These are phyloP conservation scores for Nematocida parisii DNA, from an alignment of 371 early-diverging fungal genomes.

Conservation along the genomic window DNA sequence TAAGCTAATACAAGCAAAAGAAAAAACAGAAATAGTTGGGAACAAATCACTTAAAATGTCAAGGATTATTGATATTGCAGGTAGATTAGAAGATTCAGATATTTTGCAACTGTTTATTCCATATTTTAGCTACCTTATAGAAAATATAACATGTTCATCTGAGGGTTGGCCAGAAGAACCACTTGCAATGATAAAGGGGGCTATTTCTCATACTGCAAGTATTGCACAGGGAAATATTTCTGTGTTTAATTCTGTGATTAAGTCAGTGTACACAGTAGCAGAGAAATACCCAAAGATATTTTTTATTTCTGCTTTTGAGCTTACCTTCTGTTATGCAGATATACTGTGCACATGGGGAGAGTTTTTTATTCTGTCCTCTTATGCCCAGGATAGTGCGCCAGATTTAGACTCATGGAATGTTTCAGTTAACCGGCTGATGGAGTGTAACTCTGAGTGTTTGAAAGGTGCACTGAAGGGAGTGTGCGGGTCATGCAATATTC, in stretches of 20 bases:
- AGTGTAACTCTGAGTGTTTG: neutral
- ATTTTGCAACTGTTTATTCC: conserved; percentile 16
- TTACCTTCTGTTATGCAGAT: neutral
- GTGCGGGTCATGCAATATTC: neutral
- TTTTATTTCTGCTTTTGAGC: neutral
- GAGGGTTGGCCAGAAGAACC: neutral
- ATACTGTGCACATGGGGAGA: conserved; percentile 16
- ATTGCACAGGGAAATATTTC: neutral
- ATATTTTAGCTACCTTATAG: conserved; percentile 1
- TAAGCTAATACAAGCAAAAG: neutral
- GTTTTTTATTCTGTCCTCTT: conserved; percentile 11
- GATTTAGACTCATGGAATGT: conserved; percentile 23
- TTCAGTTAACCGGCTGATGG: conserved; percentile 1
- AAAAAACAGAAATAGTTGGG: neutral
- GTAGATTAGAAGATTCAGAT: neutral
- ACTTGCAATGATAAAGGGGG: neutral
- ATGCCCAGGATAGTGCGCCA: neutral
- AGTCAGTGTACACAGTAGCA: conserved; percentile 3
- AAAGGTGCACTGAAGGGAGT: conserved; percentile 20
- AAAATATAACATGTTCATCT: neutral
- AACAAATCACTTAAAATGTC: neutral
- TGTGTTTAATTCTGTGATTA: neutral
- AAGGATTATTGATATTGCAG: neutral
- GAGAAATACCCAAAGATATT: conserved; percentile 19
- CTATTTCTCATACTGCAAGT: neutral